A percentile compares a stretch with the other conserved stretches of the same genome.
Evolutionary conservation across 352 stramenopile genomes (phyloP).

Genomic region (Pythium phragmiticola): DNA sequence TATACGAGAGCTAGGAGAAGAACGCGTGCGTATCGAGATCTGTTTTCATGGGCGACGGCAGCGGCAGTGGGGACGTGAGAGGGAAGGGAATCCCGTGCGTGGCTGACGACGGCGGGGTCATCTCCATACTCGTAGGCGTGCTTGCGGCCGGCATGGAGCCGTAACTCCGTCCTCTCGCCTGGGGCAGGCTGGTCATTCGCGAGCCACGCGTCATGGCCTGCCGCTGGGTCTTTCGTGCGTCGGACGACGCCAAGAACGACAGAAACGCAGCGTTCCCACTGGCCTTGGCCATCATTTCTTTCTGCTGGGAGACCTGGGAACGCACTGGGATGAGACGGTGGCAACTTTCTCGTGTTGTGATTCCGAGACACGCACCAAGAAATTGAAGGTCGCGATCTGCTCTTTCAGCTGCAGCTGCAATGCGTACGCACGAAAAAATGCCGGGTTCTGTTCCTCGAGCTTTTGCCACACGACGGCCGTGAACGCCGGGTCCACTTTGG

Average conservation of each 20-base stretch:
- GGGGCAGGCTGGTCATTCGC: neutral
- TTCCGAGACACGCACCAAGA: slow-evolving; percentile 54
- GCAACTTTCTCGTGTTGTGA: too few species aligned
- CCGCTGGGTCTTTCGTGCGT: slow-evolving; percentile 15
- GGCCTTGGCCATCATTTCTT: slow-evolving; percentile 57
- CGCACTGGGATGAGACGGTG: neutral
- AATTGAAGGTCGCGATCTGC: slow-evolving; percentile 91
- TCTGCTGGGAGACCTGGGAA: slow-evolving; percentile 59
- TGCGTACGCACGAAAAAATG: slow-evolving; percentile 87
- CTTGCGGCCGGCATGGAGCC: neutral
- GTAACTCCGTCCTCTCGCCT: slow-evolving; percentile 1
- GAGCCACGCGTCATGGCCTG: slow-evolving; percentile 19
- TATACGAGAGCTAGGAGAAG: slow-evolving; percentile 54
- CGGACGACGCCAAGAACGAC: slow-evolving; percentile 20
- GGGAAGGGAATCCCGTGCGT: slow-evolving; percentile 20
- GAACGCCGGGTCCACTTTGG: slow-evolving; percentile 83
- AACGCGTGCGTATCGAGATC: slow-evolving; percentile 85
- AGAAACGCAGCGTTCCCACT: slow-evolving; percentile 32
- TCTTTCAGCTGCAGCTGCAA: slow-evolving; percentile 87
- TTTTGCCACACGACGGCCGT: slow-evolving; percentile 90
- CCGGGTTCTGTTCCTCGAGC: slow-evolving; percentile 89
- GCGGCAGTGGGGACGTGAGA: slow-evolving; percentile 45
- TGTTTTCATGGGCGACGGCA: slow-evolving; percentile 83
- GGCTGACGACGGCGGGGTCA: neutral
- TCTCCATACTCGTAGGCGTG: neutral